Percentiles rank a stretch among this genome's conserved stretches.
These are phyloP conservation scores for Pseudozyma sp. DNA, from an alignment of 1,284 basidiomycete species.

Conservation along the genomic window DNA sequence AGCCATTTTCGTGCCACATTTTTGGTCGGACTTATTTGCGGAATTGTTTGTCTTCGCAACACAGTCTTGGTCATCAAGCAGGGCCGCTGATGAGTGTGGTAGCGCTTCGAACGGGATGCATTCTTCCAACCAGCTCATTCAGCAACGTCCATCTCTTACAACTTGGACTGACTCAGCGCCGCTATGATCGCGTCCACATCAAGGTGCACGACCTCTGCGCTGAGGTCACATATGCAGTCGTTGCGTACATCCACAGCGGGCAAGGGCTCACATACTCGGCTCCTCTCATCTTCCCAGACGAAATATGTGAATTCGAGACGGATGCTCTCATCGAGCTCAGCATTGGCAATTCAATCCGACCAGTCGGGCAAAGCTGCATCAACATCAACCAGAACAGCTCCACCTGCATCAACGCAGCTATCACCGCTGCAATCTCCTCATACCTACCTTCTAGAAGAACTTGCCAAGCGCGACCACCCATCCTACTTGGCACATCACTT, in stretches of 20 bases:
- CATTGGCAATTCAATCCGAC: neutral
- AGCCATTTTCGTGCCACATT: too few species aligned
- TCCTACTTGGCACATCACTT: conserved; percentile 64
- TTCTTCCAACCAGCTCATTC: too few species aligned
- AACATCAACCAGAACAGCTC: conserved; percentile 17
- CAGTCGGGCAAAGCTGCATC: neutral
- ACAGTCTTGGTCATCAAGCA: conserved; percentile 5
- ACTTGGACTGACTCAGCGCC: neutral
- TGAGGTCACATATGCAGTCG: conserved; percentile 1
- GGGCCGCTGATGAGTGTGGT: too few species aligned
- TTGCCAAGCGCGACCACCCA: conserved; percentile 52
- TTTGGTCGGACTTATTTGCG: too few species aligned
- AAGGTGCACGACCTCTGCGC: neutral
- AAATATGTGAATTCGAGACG: neutral
- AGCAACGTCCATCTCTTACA: neutral
- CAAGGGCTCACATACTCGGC: neutral
- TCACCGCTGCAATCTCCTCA: conserved; percentile 44
- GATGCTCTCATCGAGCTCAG: conserved; percentile 2
- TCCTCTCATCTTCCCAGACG: too few species aligned
- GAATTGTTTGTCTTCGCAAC: too few species aligned
- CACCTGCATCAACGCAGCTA: conserved; percentile 34
- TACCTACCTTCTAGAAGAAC: conserved; percentile 33
- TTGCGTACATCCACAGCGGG: neutral
- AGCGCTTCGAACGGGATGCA: too few species aligned
- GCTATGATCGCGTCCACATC: conserved; percentile 19